Base-by-base conservation (phyloP, 352 stramenopile genomes). In the Phytophthora syringae region DNA sequence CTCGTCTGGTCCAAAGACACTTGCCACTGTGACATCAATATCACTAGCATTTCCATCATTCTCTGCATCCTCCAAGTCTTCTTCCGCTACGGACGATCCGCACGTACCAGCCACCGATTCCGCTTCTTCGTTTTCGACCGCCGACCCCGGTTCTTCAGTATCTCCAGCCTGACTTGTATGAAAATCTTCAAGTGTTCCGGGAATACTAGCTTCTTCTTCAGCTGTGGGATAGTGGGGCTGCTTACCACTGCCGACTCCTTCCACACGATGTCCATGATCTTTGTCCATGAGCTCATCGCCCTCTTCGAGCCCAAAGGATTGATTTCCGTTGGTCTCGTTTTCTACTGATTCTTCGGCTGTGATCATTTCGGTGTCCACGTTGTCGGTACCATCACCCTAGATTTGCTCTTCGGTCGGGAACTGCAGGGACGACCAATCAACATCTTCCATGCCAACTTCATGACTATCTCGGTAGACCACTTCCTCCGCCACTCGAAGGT, bases 391-490 rank as follows among this genome's bases (percentile, higher is more conserved):
- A 30, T 50, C 21, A 4, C 22, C 22, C 22, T 50, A 7, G 7
- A 32, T 12, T 9, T 32, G 43, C 22, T 50, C 22, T 50, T 50
- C 43, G 21, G 20, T 21, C 53, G 25, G 25, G 11, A 60, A 60
- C 24, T 44, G 18, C 27, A 60, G 21, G 9, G 40, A 60, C n/a
- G 39, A 50, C 27, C 32, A 51, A 18, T 27, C 52, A 27, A 44
- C 37, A 12, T 16, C 16, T 44, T 27, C 18, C 3, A 34, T 40
- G 5, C 36, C n/a, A 7, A 45, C 42, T 24, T 50, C 39, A 40
- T 59, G 52, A 30, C 55, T 43, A 22, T 63, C 55, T 27, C 34
- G 20, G n/a, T 63, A 63, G 2, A 62, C 30, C 7, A 47, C 28
- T 1, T 42, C 36, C n/a, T 65, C 39, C 7, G 39, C 50, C 5